These are phyloP conservation scores for Trichoderma semiorbis DNA, from an alignment of 2,329 filamentous ascomycete species.

Conservation along the genomic window DNA sequence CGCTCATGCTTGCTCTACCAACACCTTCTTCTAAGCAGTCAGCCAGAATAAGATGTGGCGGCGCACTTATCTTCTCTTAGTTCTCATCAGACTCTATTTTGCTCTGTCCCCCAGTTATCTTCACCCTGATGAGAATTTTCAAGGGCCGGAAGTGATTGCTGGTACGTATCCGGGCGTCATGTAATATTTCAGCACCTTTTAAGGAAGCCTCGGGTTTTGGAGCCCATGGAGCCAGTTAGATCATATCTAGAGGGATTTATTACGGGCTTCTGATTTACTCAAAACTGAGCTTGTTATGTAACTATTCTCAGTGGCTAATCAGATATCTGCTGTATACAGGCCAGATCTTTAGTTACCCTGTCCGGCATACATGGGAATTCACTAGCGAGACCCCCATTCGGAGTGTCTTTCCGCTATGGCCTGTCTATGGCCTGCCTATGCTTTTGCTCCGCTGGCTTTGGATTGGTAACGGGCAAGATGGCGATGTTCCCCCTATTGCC, in stretches of 20 bases:
- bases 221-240: neutral
- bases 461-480: constrained; percentile 75
- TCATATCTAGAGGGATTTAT: neutral
- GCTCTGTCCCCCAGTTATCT: constrained; percentile 93
- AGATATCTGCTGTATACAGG: constrained; percentile 48
- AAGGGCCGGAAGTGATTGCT: constrained; percentile 94
- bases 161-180: constrained; percentile 56
- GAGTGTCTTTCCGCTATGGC: constrained; percentile 95
- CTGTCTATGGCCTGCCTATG: constrained; percentile 91
- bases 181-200: neutral
- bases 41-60: constrained; percentile 69
- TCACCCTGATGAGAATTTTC: constrained; percentile 98
- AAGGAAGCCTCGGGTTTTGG: neutral
- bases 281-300: neutral
- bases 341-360: constrained; percentile 87
- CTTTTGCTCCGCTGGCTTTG: constrained; percentile 88
- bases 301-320: neutral
- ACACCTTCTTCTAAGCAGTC: constrained; percentile 15
- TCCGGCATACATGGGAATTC: constrained; percentile 93
- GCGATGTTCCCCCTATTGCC: constrained; percentile 73
- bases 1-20: constrained; percentile 29
- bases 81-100: constrained; percentile 88
- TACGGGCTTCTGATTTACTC: neutral
- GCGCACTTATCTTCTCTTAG: constrained; percentile 78
- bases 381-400: constrained; percentile 83